A percentile compares a stretch with the other conserved stretches of the same genome.
Evolutionary conservation across 2,329 filamentous ascomycete genomes (phyloP).

Genomic region (Sordariomycetes sp.): DNA sequence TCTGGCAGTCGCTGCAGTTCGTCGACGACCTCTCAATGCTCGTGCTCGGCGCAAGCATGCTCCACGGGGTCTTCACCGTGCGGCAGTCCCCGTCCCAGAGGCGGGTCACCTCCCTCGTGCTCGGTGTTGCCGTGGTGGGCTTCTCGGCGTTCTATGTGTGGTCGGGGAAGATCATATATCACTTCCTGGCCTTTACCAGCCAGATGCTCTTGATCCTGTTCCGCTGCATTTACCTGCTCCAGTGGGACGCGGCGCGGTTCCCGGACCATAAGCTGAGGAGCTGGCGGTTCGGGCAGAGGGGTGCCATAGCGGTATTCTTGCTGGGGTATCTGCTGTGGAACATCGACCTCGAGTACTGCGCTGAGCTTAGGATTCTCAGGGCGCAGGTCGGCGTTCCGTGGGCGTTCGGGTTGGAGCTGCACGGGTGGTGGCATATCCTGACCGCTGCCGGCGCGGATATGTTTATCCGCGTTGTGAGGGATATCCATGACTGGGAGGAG

Average conservation of each 20-base stretch:
- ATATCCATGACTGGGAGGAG: slow-evolving; percentile 13
- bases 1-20: slow-evolving; percentile 30
- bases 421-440: slow-evolving; percentile 55
- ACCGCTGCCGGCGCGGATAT: slow-evolving; percentile 42
- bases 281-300: slow-evolving; percentile 16
- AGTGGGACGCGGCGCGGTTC: slow-evolving; percentile 16
- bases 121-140: slow-evolving; percentile 25
- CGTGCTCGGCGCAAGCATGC: slow-evolving; percentile 36
- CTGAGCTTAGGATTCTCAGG: slow-evolving; percentile 31
- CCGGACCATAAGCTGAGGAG: slow-evolving; percentile 13
- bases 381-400: slow-evolving; percentile 38
- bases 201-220: slow-evolving; percentile 20
- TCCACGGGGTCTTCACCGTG: slow-evolving; percentile 36
- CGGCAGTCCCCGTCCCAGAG: slow-evolving; percentile 24
- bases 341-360: slow-evolving; percentile 43
- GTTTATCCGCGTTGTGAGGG: slow-evolving; percentile 21
- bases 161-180: slow-evolving; percentile 30
- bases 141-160: slow-evolving; percentile 31
- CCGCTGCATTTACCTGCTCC: slow-evolving; percentile 23
- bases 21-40: slow-evolving; percentile 51
- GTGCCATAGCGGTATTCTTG: slow-evolving; percentile 22
- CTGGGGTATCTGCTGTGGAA: slow-evolving; percentile 44
- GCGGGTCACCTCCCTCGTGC: slow-evolving; percentile 19
- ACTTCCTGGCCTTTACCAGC: slow-evolving; percentile 24
- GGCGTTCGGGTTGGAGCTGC: slow-evolving; percentile 45